A percentile compares a stretch with the other conserved stretches of the same genome.
Evolutionary conservation across 1,284 basidiomycete species (phyloP).

Genomic region (Puccinia sorghi): DNA sequence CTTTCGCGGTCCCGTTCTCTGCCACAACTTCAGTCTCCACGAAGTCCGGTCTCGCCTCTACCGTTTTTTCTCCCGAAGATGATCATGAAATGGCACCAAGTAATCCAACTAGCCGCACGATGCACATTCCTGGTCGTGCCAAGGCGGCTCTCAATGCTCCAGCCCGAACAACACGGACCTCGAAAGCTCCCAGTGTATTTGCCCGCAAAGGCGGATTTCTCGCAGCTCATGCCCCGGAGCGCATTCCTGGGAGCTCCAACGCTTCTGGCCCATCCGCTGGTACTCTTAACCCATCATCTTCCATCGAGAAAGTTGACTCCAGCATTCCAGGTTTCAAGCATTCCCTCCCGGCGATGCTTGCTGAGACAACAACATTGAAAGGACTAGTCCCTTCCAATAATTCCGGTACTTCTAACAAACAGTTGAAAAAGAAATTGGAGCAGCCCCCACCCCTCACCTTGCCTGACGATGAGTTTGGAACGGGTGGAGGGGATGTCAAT

Average conservation of each 20-base stretch:
- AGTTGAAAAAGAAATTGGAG: slow-evolving; percentile 40
- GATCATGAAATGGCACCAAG: slow-evolving; percentile 19
- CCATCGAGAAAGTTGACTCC: slow-evolving; percentile 47
- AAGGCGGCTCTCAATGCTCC: slow-evolving; percentile 45
- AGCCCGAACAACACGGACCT: slow-evolving; percentile 15
- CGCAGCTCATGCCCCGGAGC: slow-evolving; percentile 48
- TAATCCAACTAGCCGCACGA: slow-evolving; percentile 16
- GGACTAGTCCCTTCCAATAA: slow-evolving; percentile 33
- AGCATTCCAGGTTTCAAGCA: slow-evolving; percentile 50
- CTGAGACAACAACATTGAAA: slow-evolving; percentile 46
- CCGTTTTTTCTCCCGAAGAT: slow-evolving; percentile 42
- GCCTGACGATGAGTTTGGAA: slow-evolving; percentile 48
- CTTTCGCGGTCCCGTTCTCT: slow-evolving; percentile 45
- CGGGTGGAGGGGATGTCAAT: slow-evolving; percentile 44
- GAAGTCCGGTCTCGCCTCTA: slow-evolving; percentile 26
- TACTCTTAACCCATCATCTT: slow-evolving; percentile 6
- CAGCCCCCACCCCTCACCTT: slow-evolving; percentile 48
- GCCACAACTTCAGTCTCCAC: slow-evolving; percentile 16
- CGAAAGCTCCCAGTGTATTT: slow-evolving; percentile 48
- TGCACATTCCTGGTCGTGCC: slow-evolving; percentile 49
- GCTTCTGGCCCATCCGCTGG: not conserved
- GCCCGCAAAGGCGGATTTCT: slow-evolving; percentile 49
- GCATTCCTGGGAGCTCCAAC: slow-evolving; percentile 38
- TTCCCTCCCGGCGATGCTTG: slow-evolving; percentile 46
- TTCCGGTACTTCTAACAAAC: slow-evolving; percentile 23